Evolutionary conservation across 2,329 filamentous ascomycete species (phyloP), one percentile per base, ranked within the genome.

Genomic region (Metarhizium anisopliae): DNA sequence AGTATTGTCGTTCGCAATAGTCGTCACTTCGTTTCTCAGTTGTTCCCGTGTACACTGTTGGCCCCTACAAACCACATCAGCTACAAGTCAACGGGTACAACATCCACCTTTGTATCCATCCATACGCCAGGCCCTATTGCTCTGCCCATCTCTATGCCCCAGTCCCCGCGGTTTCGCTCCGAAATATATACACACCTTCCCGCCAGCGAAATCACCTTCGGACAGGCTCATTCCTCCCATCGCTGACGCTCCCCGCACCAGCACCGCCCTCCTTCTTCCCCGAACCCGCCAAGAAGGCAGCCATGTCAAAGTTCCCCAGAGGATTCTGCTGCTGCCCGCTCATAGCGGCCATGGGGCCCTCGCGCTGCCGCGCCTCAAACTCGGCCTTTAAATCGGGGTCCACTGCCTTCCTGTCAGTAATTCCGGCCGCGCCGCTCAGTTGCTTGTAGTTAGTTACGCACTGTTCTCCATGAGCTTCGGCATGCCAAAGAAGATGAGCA

Each of bases 391-490:
- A 88, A 72, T 99, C 94, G n/a, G 90, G 90, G 69, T 97, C 94
- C 92, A 99, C 92, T 96, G 65, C 51, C 18, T 30, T 1, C 51
- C 10, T 35, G 51, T 53, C 38, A 20, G 25, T 20, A 25, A 11
- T n/a, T 8, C 16, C 38, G 38, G 11, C 18, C 32, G 7, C 10
- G 32, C 32, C 32, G 25, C 25, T 25, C 25, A 25, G 25, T 25
- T 25, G 25, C 4, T 25, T 25, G 25, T 25, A 25, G 25, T 25
- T 4, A 25, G 25, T 4, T 10, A 81, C 90, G 60, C 83, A 96
- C 92, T 96, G 69, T 94, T 96, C 53, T 97, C 92, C 76, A 97
- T 85, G 55, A 99, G 72, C 72, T 96, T 94, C 14, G 94, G 94
- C 88, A 97, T 90, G 62, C 92, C 92, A 64, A 97, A 80, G 60